phyloP scores from a whole-genome alignment of 257 asterid genomes.

The Plantago major region DNA sequence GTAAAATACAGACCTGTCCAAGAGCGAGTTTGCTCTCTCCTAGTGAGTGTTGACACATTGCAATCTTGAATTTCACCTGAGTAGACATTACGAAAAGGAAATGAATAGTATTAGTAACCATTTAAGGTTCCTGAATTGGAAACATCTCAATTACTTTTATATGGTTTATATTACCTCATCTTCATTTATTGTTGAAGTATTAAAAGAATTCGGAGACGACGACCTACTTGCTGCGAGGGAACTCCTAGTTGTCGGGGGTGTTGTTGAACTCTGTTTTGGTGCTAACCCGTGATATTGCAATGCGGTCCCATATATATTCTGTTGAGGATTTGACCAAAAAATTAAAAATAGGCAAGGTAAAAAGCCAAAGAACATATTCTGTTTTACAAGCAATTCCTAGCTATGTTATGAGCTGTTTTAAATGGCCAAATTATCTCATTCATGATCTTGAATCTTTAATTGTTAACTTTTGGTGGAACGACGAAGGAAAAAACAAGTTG shows the following conservation, averaged over 20 bases:
- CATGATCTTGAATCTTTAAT: no score
- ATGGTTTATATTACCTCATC: constrained; percentile 57
- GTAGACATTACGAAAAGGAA: constrained; percentile 17
- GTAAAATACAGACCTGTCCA: constrained; percentile 55
- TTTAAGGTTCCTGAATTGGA: constrained; percentile 5
- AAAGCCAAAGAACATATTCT: no score
- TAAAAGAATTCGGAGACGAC: constrained; percentile 72
- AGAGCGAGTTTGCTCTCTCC: constrained; percentile 80
- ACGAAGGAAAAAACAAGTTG: no score
- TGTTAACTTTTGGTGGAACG: no score
- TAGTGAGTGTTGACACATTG: constrained; percentile 61
- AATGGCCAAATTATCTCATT: no score
- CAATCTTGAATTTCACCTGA: constrained; percentile 90
- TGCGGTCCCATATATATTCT: constrained; percentile 85
- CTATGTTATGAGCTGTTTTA: no score
- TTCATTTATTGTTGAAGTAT: constrained; percentile 63
- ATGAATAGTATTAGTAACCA: constrained; percentile 1
- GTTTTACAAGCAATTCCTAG: no score
- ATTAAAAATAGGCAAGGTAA: neutral
- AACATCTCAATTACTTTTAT: constrained; percentile 7
- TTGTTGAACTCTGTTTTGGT: constrained; percentile 58
- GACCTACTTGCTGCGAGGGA: constrained; percentile 59
- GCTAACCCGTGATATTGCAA: constrained; percentile 60
- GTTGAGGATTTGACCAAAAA: constrained; percentile 18
- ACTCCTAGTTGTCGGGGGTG: constrained; percentile 51